A percentile compares a stretch with the other conserved stretches of the same genome.
Conservation (phyloP, 2,329 filamentous ascomycete genomes). For the Thelonectria olida region DNA sequence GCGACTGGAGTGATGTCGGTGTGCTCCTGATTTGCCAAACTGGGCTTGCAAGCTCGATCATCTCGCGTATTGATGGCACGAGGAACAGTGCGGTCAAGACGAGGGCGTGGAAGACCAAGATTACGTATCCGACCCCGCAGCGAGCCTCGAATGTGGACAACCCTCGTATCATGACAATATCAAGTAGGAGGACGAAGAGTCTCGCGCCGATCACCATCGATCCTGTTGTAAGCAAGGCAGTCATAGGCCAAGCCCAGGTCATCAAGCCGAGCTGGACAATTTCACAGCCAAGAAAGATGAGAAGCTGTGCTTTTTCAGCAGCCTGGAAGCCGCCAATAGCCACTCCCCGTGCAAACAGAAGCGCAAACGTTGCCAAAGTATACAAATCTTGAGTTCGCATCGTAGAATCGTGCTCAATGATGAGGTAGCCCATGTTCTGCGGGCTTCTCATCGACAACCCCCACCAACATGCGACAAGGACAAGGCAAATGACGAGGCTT, state of each 20-base stretch:
- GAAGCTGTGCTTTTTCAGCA: constrained; percentile 8
- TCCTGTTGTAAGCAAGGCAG: constrained; percentile 11
- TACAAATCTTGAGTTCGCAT: constrained; percentile 59
- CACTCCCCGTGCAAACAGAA: constrained; percentile 26
- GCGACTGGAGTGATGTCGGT: not conserved
- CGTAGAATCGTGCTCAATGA: constrained; percentile 46
- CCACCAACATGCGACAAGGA: constrained; percentile 42
- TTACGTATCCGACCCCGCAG: constrained; percentile 75
- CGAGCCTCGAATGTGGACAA: constrained; percentile 68
- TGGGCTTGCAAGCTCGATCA: constrained; percentile 6
- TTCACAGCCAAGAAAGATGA: constrained; percentile 22
- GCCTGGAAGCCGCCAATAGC: constrained; percentile 27
- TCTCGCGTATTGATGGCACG: constrained; percentile 22
- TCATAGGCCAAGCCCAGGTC: constrained; percentile 70
- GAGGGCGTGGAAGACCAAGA: constrained; percentile 71
- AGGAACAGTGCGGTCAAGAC: constrained; percentile 47
- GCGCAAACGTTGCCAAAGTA: constrained; percentile 37
- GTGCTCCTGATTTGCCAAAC: not conserved
- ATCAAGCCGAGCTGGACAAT: constrained; percentile 5
- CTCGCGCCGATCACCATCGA: constrained; percentile 10
- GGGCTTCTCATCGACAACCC: constrained; percentile 36
- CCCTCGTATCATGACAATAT: constrained; percentile 64
- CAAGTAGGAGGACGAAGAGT: constrained; percentile 31
- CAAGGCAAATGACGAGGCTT: constrained; percentile 27
- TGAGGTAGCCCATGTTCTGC: constrained; percentile 26